These are phyloP conservation scores for Apiospora arundinis DNA, from an alignment of 2,329 filamentous ascomycete species.

Conservation along the genomic window DNA sequence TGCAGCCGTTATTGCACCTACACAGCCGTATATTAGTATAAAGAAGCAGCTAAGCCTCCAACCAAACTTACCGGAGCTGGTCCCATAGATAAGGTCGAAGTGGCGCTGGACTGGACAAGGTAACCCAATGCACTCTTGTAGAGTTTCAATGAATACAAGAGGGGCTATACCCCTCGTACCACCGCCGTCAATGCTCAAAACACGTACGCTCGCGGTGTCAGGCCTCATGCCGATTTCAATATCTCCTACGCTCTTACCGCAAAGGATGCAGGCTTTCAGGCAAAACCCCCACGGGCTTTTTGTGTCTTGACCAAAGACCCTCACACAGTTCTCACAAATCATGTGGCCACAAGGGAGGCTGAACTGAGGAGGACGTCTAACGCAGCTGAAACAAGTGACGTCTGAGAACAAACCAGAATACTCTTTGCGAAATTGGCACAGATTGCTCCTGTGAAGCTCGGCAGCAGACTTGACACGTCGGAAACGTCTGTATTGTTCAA, in stretches of 20 bases:
- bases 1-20: constrained; percentile 21
- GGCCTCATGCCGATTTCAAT: constrained; percentile 38
- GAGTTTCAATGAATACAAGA: constrained; percentile 31
- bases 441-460: constrained; percentile 1
- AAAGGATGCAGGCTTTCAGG: constrained; percentile 39
- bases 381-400: constrained; percentile 39
- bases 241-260: constrained; percentile 26
- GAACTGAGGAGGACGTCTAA: constrained; percentile 36
- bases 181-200: constrained; percentile 46
- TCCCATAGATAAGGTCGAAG: constrained; percentile 34
- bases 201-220: constrained; percentile 39
- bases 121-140: constrained; percentile 31
- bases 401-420: constrained; percentile 30
- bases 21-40: constrained; percentile 9
- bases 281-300: constrained; percentile 33
- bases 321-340: constrained; percentile 42
- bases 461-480: constrained; percentile 6
- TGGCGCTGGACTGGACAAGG: constrained; percentile 31
- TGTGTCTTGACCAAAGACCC: constrained; percentile 34
- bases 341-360: constrained; percentile 40
- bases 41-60: not conserved
- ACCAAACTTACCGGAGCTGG: constrained; percentile 32
- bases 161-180: constrained; percentile 35
- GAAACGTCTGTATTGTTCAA: constrained; percentile 1
- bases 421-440: constrained; percentile 12